Percentiles rank a stretch among this genome's conserved stretches.
Evolutionary conservation across 768 basidiomycete species (phyloP).

Genomic region (Tricholoma matsutake): DNA sequence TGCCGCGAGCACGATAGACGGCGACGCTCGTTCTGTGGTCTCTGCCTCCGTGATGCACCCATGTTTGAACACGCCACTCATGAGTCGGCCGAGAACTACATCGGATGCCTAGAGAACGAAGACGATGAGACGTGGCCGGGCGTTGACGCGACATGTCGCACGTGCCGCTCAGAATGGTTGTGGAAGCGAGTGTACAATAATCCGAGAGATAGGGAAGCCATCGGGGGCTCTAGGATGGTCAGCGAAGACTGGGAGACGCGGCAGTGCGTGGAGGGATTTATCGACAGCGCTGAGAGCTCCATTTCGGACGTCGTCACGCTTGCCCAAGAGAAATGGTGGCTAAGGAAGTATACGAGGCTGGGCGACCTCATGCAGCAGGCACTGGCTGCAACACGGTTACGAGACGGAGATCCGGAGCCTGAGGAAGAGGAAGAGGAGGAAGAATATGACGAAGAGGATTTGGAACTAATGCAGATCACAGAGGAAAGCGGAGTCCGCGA

Average conservation of each 20-base stretch:
- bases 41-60: slow-evolving; percentile 67
- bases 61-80: slow-evolving; percentile 30
- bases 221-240: slow-evolving; percentile 43
- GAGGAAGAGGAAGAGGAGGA: slow-evolving; percentile 37
- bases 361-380: slow-evolving; percentile 66
- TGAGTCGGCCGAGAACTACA: slow-evolving; percentile 24
- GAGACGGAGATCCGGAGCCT: slow-evolving; percentile 25
- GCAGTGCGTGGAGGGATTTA: slow-evolving; percentile 64
- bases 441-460: slow-evolving; percentile 44
- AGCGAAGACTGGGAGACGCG: slow-evolving; percentile 64
- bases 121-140: slow-evolving; percentile 67
- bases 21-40: slow-evolving; percentile 52
- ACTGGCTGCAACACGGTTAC: slow-evolving; percentile 53
- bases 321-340: slow-evolving; percentile 71
- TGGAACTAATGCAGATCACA: slow-evolving; percentile 38
- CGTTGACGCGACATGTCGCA: slow-evolving; percentile 64
- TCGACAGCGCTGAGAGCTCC: slow-evolving; percentile 70
- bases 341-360: slow-evolving; percentile 61
- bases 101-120: slow-evolving; percentile 65
- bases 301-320: slow-evolving; percentile 57
- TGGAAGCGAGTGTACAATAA: slow-evolving; percentile 53
- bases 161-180: slow-evolving; percentile 64
- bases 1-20: slow-evolving; percentile 66
- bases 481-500: slow-evolving; percentile 43
- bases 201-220: slow-evolving; percentile 51